Percentiles rank a stretch among this genome's conserved stretches.
phyloP scores from a whole-genome alignment of 2,329 filamentous ascomycete genomes.

The Lasiodiplodia sp. region DNA sequence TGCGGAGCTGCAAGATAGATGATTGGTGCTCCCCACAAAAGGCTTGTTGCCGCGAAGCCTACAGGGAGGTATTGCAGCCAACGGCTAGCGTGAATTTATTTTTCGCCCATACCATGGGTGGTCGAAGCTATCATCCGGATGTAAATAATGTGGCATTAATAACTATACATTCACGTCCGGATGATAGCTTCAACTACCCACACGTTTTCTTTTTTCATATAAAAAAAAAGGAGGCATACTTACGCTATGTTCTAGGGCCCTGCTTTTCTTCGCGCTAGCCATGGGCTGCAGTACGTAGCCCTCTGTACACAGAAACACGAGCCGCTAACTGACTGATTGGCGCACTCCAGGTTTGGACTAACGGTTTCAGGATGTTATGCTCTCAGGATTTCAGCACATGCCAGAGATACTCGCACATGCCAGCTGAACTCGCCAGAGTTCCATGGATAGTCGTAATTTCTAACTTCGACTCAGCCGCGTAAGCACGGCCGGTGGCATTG shows the following conservation, averaged over 20 bases:
- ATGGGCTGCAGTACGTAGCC: no score
- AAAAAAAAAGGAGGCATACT: no score
- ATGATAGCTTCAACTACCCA: no score
- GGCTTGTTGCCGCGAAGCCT: not conserved
- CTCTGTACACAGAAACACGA: not conserved
- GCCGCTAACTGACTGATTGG: not conserved
- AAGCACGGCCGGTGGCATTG: not conserved
- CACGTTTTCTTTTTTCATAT: no score
- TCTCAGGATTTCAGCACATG: not conserved
- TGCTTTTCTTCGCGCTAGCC: no score
- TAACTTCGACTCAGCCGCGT: not conserved
- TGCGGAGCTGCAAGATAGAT: not conserved
- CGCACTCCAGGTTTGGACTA: not conserved
- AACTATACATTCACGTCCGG: no score
- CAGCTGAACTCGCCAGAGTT: not conserved
- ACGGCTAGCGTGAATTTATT: no score
- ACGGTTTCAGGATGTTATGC: not conserved
- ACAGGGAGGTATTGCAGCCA: no score
- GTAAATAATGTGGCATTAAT: no score
- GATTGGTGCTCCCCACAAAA: not conserved
- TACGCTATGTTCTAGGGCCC: no score
- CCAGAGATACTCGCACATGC: not conserved
- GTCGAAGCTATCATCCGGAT: no score
- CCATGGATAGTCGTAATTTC: not conserved
- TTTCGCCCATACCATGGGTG: no score